Percentiles rank a stretch among this genome's conserved stretches.
Conservation (phyloP, 2,329 filamentous ascomycete species). For the Clonostachys solani region DNA sequence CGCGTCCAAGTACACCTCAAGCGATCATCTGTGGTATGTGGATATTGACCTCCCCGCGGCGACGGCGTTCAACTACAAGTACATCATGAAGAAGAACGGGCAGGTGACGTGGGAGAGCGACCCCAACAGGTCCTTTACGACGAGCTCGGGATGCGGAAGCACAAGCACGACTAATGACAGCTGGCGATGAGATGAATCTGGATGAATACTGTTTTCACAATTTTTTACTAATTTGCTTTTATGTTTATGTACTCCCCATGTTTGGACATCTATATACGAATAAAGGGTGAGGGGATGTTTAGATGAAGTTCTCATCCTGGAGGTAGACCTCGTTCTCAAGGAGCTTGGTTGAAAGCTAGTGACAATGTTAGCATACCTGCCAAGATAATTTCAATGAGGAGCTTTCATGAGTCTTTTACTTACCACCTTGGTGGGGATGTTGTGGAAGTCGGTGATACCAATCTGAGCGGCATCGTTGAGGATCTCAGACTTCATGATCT, state of each 20-base stretch:
- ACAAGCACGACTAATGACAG: not conserved
- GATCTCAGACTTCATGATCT: conserved; percentile 45
- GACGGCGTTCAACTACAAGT: conserved; percentile 62
- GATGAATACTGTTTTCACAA: too few relatives aligned
- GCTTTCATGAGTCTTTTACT: not conserved
- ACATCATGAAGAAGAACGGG: conserved; percentile 51
- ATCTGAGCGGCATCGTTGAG: conserved; percentile 35
- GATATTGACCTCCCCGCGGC: conserved; percentile 54
- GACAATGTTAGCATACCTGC: too few relatives aligned
- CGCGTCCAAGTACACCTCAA: conserved; percentile 52
- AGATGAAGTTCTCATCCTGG: too few relatives aligned
- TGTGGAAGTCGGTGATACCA: conserved; percentile 28
- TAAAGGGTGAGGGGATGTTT: too few relatives aligned
- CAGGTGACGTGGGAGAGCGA: conserved; percentile 64
- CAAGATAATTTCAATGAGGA: too few relatives aligned
- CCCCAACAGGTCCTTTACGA: conserved; percentile 33
- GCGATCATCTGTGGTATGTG: conserved; percentile 57
- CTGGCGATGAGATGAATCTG: not conserved
- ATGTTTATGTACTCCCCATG: too few relatives aligned
- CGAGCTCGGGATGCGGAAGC: conserved; percentile 7
- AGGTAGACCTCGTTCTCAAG: too few relatives aligned
- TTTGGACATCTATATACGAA: too few relatives aligned
- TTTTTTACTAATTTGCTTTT: too few relatives aligned
- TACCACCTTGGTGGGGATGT: conserved; percentile 16
- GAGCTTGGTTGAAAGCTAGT: too few relatives aligned